phyloP scores from a whole-genome alignment of 2,329 filamentous ascomycete species.

The Penicillium sclerotigenum region DNA sequence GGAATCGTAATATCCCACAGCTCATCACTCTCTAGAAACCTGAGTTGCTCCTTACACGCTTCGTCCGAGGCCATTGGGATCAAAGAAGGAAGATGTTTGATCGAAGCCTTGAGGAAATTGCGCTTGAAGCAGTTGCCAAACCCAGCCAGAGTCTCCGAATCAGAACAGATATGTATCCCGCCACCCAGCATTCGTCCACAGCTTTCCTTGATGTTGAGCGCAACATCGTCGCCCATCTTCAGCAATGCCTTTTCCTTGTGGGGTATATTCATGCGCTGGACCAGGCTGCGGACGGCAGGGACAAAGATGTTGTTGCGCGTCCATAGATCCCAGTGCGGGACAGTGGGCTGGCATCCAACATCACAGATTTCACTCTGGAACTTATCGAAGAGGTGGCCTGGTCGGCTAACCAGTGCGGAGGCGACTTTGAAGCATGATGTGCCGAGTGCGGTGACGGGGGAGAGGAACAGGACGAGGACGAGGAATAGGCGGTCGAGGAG shows the following conservation, averaged over 20 bases:
- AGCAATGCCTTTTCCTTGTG: constrained; percentile 31
- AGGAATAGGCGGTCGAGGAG: constrained; percentile 18
- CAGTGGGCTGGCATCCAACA: constrained; percentile 32
- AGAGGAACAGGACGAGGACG: constrained; percentile 16
- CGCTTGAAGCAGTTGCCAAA: constrained; percentile 37
- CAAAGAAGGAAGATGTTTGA: constrained; percentile 29
- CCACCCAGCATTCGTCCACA: constrained; percentile 31
- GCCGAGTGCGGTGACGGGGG: constrained; percentile 25
- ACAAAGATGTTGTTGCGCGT: constrained; percentile 38
- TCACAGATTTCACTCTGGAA: constrained; percentile 37
- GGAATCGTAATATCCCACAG: constrained; percentile 36
- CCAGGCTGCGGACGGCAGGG: constrained; percentile 34
- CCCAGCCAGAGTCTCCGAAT: constrained; percentile 30
- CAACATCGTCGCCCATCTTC: constrained; percentile 36
- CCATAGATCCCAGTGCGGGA: constrained; percentile 38
- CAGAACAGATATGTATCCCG: constrained; percentile 34
- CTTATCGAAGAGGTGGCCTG: constrained; percentile 30
- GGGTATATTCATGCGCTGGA: constrained; percentile 30
- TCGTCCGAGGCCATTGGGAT: constrained; percentile 33
- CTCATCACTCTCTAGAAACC: constrained; percentile 30
- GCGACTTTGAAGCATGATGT: constrained; percentile 83
- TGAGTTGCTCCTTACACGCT: constrained; percentile 31
- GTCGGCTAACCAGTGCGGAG: constrained; percentile 55
- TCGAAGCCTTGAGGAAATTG: constrained; percentile 32
- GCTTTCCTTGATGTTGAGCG: constrained; percentile 32